Evolutionary conservation across 2,329 filamentous ascomycete genomes (phyloP).

Genomic region (Nannizzia gypsea): DNA sequence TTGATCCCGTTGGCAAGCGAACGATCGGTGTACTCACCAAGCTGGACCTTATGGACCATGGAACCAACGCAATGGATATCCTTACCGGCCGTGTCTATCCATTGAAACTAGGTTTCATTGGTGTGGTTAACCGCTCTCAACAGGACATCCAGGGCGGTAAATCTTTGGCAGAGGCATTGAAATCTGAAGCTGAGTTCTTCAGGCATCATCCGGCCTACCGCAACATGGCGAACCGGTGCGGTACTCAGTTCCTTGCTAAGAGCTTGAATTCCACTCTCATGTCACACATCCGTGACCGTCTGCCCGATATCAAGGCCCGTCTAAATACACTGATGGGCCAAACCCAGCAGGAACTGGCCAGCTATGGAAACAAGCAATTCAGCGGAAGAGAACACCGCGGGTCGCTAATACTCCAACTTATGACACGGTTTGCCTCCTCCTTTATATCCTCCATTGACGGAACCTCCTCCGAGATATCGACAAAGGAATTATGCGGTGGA

Average conservation of each 20-base stretch:
- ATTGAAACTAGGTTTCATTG: slow-evolving; percentile 92
- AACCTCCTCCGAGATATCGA: slow-evolving; percentile 96
- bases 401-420: slow-evolving; percentile 86
- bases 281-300: slow-evolving; percentile 85
- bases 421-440: slow-evolving; percentile 95
- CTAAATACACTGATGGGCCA: slow-evolving; percentile 99
- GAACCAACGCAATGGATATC: slow-evolving; percentile 94
- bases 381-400: slow-evolving; percentile 94
- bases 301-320: slow-evolving; percentile 95
- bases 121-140: slow-evolving; percentile 93
- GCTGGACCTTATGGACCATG: slow-evolving; percentile 96
- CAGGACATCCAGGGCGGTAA: slow-evolving; percentile 96
- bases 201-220: slow-evolving; percentile 92
- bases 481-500: slow-evolving; percentile 90
- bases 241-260: slow-evolving; percentile 87
- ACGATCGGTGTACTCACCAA: slow-evolving; percentile 97
- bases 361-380: slow-evolving; percentile 96
- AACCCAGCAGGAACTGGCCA: slow-evolving; percentile 94
- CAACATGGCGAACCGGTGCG: slow-evolving; percentile 87
- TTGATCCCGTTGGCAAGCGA: slow-evolving; percentile 83
- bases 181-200: slow-evolving; percentile 89
- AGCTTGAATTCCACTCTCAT: slow-evolving; percentile 92
- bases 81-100: slow-evolving; percentile 95
- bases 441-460: slow-evolving; percentile 98
- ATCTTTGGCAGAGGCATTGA: slow-evolving; percentile 81